Base-by-base conservation (phyloP, 768 basidiomycete genomes). In the Rhodocollybia butyracea region DNA sequence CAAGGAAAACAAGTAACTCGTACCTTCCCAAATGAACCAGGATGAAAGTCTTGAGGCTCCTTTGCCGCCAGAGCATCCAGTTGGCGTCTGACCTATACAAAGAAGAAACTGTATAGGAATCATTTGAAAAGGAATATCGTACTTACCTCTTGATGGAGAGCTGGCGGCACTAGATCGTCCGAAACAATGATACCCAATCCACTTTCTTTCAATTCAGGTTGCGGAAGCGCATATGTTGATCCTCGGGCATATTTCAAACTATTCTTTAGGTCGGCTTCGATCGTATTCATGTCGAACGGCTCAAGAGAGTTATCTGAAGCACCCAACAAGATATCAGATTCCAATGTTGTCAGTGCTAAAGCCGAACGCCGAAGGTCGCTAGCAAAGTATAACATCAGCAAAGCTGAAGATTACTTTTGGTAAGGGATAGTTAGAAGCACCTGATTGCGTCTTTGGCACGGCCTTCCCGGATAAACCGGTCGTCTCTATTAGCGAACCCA, bases 31-130 rank as follows among this genome's bases (percentile, higher is more conserved):
- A 24, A 34, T 5, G 59, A 60, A n/a, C 59, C 56, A 12, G 60
- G 60, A 52, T 61, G 60, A 24, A 57, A 61, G 24, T 61, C 60
- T 40, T 48, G 53, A 2, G 60, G 60, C 29, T 61, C 60, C 3
- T 40, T 43, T 21, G 45, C 39, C 10, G 60, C 58, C 11, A 61
- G 38, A 3, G 56, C 30, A 47, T 61, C 52, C 24, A 61, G 38
- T 50, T 61, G 59, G 7, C 27, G 50, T 30, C 56, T 39, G 3
- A 61, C 38, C 60, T 59, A 54, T n/a, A 22, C 2, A 22, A 11
- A 1, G 19, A 22, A 21, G 15, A 52, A n/a, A 3, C 31, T 24
- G 32, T 30, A 38, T 19, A 24, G 17, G 36, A 21, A 48, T 13
- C 2, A 15, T 10, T 5, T 29, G 43, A 26, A 22, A 39, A 8